These are phyloP conservation scores for Mycena floridula DNA, from an alignment of 768 basidiomycete genomes.

Conservation along the genomic window DNA sequence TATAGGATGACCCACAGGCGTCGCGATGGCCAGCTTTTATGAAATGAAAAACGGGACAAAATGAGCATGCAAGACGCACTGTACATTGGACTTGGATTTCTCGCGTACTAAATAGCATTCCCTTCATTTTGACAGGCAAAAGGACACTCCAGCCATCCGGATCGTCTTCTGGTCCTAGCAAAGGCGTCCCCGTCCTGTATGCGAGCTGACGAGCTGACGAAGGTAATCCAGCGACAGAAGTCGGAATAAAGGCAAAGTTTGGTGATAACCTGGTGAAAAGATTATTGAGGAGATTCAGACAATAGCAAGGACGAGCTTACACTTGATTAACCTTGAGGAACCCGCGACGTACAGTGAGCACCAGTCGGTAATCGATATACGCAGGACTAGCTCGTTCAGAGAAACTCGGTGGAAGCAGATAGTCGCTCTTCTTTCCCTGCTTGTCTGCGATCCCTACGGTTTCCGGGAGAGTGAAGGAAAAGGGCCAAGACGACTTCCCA, in stretches of 20 bases:
- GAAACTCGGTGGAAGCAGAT: no score
- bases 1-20: conserved; percentile 28
- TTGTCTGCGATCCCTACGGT: no score
- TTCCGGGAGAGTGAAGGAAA: no score
- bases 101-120: conserved; percentile 4
- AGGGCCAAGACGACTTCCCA: no score
- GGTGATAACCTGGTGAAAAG: conserved; percentile 1
- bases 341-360: no score
- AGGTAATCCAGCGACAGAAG: neutral
- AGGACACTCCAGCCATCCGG: conserved; percentile 6
- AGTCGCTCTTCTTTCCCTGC: no score
- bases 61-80: conserved; percentile 2
- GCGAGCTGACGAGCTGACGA: conserved; percentile 4
- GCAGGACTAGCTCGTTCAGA: no score
- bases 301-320: no score
- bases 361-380: no score
- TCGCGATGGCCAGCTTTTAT: conserved; percentile 41
- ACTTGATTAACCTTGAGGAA: no score
- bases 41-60: neutral
- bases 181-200: conserved; percentile 2
- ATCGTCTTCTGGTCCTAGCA: conserved; percentile 6
- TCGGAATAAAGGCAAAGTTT: conserved; percentile 6
- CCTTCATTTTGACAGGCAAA: conserved; percentile 3
- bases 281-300: neutral
- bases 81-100: conserved; percentile 1